Percentiles rank a stretch among this genome's conserved stretches.
These are phyloP conservation scores for Castanea sativa DNA, from an alignment of 306 rosid genomes.

Conservation along the genomic window DNA sequence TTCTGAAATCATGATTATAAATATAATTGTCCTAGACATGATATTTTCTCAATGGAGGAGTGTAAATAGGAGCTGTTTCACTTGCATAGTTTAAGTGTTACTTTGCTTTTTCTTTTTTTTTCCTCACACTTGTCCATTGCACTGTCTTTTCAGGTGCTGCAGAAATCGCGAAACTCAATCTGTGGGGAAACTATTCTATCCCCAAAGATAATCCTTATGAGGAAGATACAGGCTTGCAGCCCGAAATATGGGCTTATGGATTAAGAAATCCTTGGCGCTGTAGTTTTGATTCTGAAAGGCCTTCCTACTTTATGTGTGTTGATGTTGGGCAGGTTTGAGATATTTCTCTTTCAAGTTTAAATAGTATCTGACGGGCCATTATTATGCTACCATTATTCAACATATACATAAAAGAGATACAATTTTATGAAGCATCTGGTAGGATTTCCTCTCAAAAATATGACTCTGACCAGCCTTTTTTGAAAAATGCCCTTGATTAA, in stretches of 20 bases:
- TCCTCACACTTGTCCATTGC: conserved; percentile 9
- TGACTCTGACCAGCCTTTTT: neutral
- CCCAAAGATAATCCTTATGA: conserved; percentile 83
- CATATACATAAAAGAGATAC: neutral
- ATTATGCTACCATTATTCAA: neutral
- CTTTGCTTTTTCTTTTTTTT: neutral
- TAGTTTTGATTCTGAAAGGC: conserved; percentile 80
- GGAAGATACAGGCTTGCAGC: conserved; percentile 57
- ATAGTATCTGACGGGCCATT: neutral
- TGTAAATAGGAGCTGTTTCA: neutral
- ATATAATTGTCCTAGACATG: neutral
- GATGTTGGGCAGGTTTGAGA: conserved; percentile 84
- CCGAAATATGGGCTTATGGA: conserved; percentile 92
- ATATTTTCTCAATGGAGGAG: neutral
- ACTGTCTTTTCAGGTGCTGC: conserved; percentile 49
- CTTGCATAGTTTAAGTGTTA: neutral
- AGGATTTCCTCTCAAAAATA: neutral
- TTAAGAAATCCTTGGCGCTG: conserved; percentile 98
- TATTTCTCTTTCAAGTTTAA: neutral
- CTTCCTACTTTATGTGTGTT: conserved; percentile 87
- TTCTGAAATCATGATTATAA: neutral
- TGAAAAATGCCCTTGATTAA: neutral
- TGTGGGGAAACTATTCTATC: conserved; percentile 91
- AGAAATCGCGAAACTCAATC: conserved; percentile 58
- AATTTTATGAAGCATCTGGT: neutral